Percentiles rank a stretch among this genome's conserved stretches.
Conservation (phyloP, 495 filamentous ascomycete species). For the Massariosphaeria phaeospora region DNA sequence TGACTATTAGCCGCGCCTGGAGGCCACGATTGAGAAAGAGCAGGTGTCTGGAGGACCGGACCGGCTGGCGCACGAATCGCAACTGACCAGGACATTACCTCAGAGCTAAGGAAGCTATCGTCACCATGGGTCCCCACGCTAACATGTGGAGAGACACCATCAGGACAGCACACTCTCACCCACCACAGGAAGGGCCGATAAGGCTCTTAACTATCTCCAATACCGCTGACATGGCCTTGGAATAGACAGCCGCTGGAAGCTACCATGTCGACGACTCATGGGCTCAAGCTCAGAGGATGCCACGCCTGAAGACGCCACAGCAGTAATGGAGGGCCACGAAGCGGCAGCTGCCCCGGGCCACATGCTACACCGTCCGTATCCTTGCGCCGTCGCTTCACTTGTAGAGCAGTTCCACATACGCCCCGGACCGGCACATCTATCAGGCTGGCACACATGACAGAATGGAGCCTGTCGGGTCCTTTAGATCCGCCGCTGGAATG, state of each 20-base stretch:
- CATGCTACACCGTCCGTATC: not conserved
- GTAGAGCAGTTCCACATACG: not conserved
- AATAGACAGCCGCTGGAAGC: slow-evolving; percentile 13
- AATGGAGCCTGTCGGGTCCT: too few relatives aligned
- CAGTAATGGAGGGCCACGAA: not conserved
- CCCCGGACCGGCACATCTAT: too few relatives aligned
- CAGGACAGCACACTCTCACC: slow-evolving; percentile 5
- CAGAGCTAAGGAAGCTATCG: slow-evolving; percentile 8
- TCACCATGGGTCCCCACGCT: slow-evolving; percentile 15
- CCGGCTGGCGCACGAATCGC: slow-evolving; percentile 6
- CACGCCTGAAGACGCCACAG: not conserved
- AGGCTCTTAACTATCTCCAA: slow-evolving; percentile 19
- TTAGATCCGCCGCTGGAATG: too few relatives aligned
- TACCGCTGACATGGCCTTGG: slow-evolving; percentile 33
- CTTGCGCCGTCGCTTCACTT: not conserved
- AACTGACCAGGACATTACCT: slow-evolving; percentile 4
- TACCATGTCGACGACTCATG: not conserved
- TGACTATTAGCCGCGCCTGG: slow-evolving; percentile 21
- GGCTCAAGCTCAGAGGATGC: not conserved
- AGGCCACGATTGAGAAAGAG: slow-evolving; percentile 7
- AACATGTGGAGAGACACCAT: slow-evolving; percentile 1
- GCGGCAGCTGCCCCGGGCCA: not conserved
- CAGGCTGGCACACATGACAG: too few relatives aligned
- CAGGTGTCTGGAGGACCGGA: slow-evolving; percentile 1
- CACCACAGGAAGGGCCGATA: slow-evolving; percentile 13